phyloP scores from a whole-genome alignment of 768 basidiomycete species.

The Nevesoporus exiguus region DNA sequence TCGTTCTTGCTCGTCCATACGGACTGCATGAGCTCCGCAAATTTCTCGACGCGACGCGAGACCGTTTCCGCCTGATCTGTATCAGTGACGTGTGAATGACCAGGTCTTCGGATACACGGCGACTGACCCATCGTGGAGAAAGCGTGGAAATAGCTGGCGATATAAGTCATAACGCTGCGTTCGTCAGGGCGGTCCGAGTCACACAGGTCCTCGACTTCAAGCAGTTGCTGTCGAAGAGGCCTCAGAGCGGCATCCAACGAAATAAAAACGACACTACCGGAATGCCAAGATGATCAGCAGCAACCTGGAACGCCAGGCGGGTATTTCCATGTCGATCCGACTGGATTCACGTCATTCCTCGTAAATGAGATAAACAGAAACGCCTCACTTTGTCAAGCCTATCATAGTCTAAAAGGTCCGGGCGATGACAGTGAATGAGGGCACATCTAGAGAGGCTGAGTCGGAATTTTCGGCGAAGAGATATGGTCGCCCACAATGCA shows the following conservation, averaged over 20 bases:
- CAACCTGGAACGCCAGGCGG: constrained; percentile 80
- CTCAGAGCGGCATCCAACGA: neutral
- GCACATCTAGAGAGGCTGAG: constrained; percentile 69
- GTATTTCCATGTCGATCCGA: constrained; percentile 81
- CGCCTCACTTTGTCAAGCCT: constrained; percentile 71
- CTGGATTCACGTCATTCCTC: constrained; percentile 36
- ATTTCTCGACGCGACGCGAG: constrained; percentile 90
- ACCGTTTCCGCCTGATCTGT: constrained; percentile 94
- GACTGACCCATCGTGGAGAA: constrained; percentile 91
- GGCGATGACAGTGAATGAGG: constrained; percentile 94
- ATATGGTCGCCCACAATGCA: constrained; percentile 63
- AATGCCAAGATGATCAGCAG: constrained; percentile 85
- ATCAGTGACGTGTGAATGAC: neutral
- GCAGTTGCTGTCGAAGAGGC: constrained; percentile 61
- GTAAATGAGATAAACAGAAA: neutral
- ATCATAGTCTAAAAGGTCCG: constrained; percentile 90
- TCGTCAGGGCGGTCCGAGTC: constrained; percentile 89
- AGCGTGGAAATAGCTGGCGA: constrained; percentile 96
- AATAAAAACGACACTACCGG: constrained; percentile 55
- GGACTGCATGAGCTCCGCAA: constrained; percentile 92
- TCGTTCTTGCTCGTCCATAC: constrained; percentile 87
- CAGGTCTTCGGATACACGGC: neutral
- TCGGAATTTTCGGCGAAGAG: neutral
- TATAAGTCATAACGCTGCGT: constrained; percentile 96
- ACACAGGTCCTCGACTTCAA: constrained; percentile 95